These are phyloP conservation scores for Ceratopteris richardii DNA, from an alignment of 75 land plant genomes.

Conservation along the genomic window DNA sequence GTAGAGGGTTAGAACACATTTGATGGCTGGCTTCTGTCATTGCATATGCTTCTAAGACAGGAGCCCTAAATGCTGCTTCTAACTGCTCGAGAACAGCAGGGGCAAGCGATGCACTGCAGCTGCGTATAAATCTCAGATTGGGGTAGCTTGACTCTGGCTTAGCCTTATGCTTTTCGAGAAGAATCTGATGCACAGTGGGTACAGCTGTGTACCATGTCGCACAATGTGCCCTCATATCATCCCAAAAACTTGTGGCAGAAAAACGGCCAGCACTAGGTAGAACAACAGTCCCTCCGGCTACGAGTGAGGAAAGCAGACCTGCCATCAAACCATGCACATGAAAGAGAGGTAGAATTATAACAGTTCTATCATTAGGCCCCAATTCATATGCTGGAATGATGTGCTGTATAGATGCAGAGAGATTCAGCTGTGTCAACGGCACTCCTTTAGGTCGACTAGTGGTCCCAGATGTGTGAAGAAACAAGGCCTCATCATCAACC, in stretches of 20 bases:
- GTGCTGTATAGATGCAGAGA: constrained; percentile 61
- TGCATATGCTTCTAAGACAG: constrained; percentile 94
- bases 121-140: constrained; percentile 72
- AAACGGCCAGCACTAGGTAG: constrained; percentile 87
- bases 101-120: constrained; percentile 72
- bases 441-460: constrained; percentile 99
- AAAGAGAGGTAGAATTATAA: constrained; percentile 79
- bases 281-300: constrained; percentile 67
- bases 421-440: constrained; percentile 75
- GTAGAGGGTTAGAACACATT: constrained; percentile 88
- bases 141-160: constrained; percentile 64
- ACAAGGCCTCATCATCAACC: too few relatives aligned
- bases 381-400: constrained; percentile 61
- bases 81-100: constrained; percentile 59
- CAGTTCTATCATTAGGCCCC: constrained; percentile 62
- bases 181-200: constrained; percentile 92
- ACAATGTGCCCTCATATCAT: constrained; percentile 50
- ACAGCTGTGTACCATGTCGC: constrained; percentile 99
- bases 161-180: constrained; percentile 59
- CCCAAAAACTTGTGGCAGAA: constrained; percentile 89
- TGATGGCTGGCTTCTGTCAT: constrained; percentile 97
- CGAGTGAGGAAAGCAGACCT: constrained; percentile 57
- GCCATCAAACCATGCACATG: constrained; percentile 93
- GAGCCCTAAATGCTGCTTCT: constrained; percentile 77
- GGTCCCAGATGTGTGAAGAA: constrained; percentile 96